A percentile compares a stretch with the other conserved stretches of the same genome.
Evolutionary conservation across 2,329 filamentous ascomycete species (phyloP).

Genomic region (Cadophora malorum): DNA sequence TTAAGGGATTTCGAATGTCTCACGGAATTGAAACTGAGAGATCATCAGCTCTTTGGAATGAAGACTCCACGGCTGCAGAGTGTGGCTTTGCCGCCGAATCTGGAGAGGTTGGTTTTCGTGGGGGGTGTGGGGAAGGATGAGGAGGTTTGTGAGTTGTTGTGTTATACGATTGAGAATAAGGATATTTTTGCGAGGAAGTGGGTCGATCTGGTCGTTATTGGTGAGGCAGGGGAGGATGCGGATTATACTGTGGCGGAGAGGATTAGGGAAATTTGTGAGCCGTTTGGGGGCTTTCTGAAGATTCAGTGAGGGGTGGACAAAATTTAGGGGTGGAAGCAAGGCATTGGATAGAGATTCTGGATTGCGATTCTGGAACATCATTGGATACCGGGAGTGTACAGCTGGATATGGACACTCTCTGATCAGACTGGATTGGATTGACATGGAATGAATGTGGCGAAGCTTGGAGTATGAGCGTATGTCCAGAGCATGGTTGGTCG

Average conservation of each 20-base stretch:
- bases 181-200: conserved; percentile 48
- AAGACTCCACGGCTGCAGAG: conserved; percentile 54
- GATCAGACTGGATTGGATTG: background rate
- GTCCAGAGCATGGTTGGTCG: background rate
- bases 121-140: conserved; percentile 54
- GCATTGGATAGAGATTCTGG: conserved; percentile 4
- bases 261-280: conserved; percentile 13
- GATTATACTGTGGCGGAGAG: conserved; percentile 11
- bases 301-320: background rate
- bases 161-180: conserved; percentile 50
- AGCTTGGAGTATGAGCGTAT: background rate
- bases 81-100: conserved; percentile 53
- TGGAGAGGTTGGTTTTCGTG: conserved; percentile 55
- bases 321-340: background rate
- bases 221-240: background rate
- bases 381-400: background rate
- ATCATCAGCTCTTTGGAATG: conserved; percentile 56
- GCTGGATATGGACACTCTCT: conserved; percentile 8
- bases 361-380: background rate
- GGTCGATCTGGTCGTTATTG: conserved; percentile 47
- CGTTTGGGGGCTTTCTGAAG: conserved; percentile 16
- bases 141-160: conserved; percentile 54
- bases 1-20: conserved; percentile 53
- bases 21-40: conserved; percentile 52
- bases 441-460: background rate